phyloP scores from a whole-genome alignment of 331 rosid genomes.

The Arachis monticola region DNA sequence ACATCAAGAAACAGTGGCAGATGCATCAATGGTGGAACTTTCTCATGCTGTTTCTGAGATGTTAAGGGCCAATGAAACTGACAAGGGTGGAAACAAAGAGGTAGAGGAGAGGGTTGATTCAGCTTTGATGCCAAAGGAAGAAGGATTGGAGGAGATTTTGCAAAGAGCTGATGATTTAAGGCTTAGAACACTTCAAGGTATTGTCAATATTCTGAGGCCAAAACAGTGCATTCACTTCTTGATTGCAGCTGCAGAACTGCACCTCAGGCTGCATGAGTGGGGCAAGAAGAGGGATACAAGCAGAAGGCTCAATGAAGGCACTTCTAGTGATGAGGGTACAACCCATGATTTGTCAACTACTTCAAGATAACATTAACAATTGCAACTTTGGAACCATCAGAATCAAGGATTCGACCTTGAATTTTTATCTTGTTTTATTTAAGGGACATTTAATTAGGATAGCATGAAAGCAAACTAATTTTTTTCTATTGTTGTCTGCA shows the following conservation, averaged over 20 bases:
- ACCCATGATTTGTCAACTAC: conserved; percentile 1
- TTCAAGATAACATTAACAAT: neutral
- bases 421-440: too few relatives aligned
- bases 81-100: neutral
- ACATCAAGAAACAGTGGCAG: conserved; percentile 60
- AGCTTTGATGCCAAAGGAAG: conserved; percentile 45
- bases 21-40: conserved; percentile 52
- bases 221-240: conserved; percentile 59
- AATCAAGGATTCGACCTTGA: neutral
- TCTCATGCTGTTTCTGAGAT: conserved; percentile 49
- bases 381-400: neutral
- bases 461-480: neutral
- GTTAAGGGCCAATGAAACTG: conserved; percentile 3
- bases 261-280: conserved; percentile 72
- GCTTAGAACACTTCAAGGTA: conserved; percentile 44
- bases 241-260: conserved; percentile 70
- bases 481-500: neutral
- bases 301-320: conserved; percentile 10
- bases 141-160: conserved; percentile 49
- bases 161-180: conserved; percentile 56
- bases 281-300: conserved; percentile 52
- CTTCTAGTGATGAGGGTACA: neutral
- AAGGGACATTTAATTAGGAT: neutral
- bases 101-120: conserved; percentile 42
- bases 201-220: conserved; percentile 48